phyloP scores from a whole-genome alignment of 371 early-diverging fungal species.

The Thermomucor indicae-seudaticae region DNA sequence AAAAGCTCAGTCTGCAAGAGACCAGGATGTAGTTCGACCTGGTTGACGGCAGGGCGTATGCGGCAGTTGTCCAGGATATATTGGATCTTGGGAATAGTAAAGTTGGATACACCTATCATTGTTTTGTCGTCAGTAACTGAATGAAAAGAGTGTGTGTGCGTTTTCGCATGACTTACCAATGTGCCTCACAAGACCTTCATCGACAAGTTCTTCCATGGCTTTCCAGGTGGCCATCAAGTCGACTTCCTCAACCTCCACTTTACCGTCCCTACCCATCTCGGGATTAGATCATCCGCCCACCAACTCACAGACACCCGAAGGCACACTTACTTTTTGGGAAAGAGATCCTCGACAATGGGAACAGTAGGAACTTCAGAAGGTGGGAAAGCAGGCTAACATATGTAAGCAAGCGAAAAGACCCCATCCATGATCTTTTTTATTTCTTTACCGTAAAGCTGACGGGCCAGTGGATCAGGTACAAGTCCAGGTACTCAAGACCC shows the following conservation, averaged over 20 bases:
- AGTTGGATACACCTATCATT: constrained; percentile 58
- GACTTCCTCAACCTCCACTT: constrained; percentile 37
- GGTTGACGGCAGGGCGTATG: constrained; percentile 64
- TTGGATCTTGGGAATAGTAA: constrained; percentile 49
- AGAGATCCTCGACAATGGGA: constrained; percentile 27
- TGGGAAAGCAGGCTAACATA: constrained; percentile 18
- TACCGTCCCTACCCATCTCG: constrained; percentile 32
- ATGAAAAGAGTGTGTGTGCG: neutral
- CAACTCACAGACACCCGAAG: neutral
- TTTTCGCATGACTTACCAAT: constrained; percentile 48
- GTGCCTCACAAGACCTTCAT: constrained; percentile 47
- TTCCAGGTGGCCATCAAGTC: constrained; percentile 62
- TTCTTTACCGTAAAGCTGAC: constrained; percentile 26
- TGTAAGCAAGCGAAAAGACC: neutral
- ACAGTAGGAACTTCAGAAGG: constrained; percentile 33
- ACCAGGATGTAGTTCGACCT: constrained; percentile 61
- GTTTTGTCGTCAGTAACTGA: neutral
- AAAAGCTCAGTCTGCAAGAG: constrained; percentile 42
- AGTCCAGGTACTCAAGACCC: constrained; percentile 80
- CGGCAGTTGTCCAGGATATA: constrained; percentile 46
- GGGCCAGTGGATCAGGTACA: constrained; percentile 86
- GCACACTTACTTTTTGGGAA: constrained; percentile 27
- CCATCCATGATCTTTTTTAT: neutral
- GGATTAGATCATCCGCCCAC: no score
- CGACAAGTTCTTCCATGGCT: constrained; percentile 69